Percentiles rank a stretch among this genome's conserved stretches.
phyloP scores from a whole-genome alignment of 352 stramenopile species.

The Globisporangium iwayamae region DNA sequence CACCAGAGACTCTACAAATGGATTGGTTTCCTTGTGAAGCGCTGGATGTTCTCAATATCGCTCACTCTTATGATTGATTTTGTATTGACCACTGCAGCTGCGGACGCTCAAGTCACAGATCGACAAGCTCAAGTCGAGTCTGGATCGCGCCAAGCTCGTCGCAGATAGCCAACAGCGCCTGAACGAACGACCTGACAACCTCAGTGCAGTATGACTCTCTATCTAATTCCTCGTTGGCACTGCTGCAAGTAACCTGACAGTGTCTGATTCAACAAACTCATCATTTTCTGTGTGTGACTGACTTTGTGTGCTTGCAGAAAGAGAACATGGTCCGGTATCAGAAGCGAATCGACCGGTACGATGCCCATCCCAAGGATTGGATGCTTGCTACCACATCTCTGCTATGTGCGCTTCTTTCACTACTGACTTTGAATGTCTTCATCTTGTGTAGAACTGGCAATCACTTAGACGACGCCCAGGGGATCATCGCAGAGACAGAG shows the following conservation, averaged over 20 bases:
- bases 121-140: constrained; percentile 82
- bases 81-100: constrained; percentile 25
- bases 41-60: not conserved
- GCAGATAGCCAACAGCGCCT: constrained; percentile 62
- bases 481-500: constrained; percentile 65
- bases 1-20: not conserved
- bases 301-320: constrained; percentile 26
- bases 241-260: too few relatives aligned
- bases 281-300: not conserved
- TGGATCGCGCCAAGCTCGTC: constrained; percentile 76
- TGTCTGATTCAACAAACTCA: not conserved
- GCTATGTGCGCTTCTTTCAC: constrained; percentile 1
- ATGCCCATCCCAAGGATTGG: not conserved
- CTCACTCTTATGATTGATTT: not conserved
- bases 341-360: constrained; percentile 58
- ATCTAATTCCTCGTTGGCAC: too few relatives aligned
- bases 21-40: too few relatives aligned
- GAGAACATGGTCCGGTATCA: constrained; percentile 76
- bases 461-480: constrained; percentile 65
- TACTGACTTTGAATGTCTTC: not conserved
- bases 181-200: constrained; percentile 35
- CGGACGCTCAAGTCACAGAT: constrained; percentile 81
- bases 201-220: constrained; percentile 26
- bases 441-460: constrained; percentile 45
- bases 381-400: too few relatives aligned